phyloP scores from a whole-genome alignment of 768 basidiomycete genomes.

The Mycena rebaudengoi region DNA sequence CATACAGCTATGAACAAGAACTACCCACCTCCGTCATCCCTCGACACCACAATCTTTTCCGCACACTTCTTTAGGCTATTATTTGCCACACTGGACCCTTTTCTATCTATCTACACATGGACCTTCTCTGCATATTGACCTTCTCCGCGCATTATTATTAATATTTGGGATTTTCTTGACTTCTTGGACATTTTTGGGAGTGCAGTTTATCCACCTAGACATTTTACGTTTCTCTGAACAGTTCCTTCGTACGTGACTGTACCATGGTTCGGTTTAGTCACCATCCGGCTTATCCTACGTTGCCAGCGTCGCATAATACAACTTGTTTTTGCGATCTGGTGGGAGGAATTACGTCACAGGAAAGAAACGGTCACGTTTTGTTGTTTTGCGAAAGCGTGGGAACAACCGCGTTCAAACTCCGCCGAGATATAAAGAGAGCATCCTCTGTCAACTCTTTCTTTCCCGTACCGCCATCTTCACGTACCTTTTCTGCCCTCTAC shows the following conservation, averaged over 20 bases:
- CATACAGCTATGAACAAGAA: conserved; percentile 8
- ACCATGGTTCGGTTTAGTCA: too few species aligned
- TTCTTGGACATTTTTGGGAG: too few species aligned
- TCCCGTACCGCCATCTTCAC: conserved; percentile 25
- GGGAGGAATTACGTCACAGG: too few species aligned
- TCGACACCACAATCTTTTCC: conserved; percentile 27
- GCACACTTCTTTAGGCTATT: conserved; percentile 9
- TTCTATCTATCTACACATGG: too few species aligned
- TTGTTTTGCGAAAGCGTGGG: conserved; percentile 14
- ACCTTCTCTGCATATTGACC: background rate
- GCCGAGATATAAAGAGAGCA: conserved; percentile 14
- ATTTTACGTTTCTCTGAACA: too few species aligned
- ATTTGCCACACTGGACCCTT: conserved; percentile 1
- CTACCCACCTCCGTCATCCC: conserved; percentile 19
- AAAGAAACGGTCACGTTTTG: conserved; percentile 22
- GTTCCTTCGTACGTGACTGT: too few species aligned
- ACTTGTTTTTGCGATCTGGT: too few species aligned
- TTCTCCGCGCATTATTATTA: background rate
- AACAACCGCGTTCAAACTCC: conserved; percentile 16
- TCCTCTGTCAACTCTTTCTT: conserved; percentile 19
- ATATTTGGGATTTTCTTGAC: too few species aligned
- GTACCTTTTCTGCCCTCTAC: conserved; percentile 8
- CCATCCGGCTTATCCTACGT: too few species aligned
- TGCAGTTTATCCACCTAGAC: too few species aligned
- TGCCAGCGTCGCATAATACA: too few species aligned